Conservation (phyloP, 768 basidiomycete species). For the Russula compacta region DNA sequence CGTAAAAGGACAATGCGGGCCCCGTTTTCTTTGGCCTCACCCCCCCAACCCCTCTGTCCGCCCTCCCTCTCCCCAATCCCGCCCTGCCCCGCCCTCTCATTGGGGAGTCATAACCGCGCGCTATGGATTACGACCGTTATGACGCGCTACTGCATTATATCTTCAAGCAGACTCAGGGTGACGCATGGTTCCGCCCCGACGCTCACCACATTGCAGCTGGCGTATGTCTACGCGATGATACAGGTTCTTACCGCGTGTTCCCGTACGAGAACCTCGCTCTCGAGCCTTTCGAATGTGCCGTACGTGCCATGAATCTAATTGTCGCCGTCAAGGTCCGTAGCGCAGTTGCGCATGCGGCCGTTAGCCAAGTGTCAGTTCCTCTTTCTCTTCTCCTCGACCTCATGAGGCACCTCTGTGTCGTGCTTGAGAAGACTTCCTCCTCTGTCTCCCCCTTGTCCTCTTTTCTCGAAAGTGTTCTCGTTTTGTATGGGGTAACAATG, state of each 20-base stretch:
- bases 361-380: conserved; percentile 35
- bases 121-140: conserved; percentile 36
- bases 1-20: conserved; percentile 10
- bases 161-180: conserved; percentile 40
- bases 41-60: background rate
- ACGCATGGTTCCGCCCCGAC: conserved; percentile 46
- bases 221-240: conserved; percentile 41
- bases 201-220: conserved; percentile 39
- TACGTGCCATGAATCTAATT: conserved; percentile 43
- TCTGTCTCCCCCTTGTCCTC: background rate
- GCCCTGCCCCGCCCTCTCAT: background rate
- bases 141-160: conserved; percentile 37
- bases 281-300: conserved; percentile 46
- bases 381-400: background rate
- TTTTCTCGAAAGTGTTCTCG: too few species aligned
- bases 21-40: background rate
- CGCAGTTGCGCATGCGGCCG: conserved; percentile 42
- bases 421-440: background rate
- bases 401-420: background rate
- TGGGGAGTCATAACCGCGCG: background rate
- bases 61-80: background rate
- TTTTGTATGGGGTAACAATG: background rate
- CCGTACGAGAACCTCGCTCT: conserved; percentile 45
- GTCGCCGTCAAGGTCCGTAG: conserved; percentile 46
- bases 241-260: conserved; percentile 44